Conservation (phyloP, 1,284 basidiomycete species). For the Flammula alnicola region DNA sequence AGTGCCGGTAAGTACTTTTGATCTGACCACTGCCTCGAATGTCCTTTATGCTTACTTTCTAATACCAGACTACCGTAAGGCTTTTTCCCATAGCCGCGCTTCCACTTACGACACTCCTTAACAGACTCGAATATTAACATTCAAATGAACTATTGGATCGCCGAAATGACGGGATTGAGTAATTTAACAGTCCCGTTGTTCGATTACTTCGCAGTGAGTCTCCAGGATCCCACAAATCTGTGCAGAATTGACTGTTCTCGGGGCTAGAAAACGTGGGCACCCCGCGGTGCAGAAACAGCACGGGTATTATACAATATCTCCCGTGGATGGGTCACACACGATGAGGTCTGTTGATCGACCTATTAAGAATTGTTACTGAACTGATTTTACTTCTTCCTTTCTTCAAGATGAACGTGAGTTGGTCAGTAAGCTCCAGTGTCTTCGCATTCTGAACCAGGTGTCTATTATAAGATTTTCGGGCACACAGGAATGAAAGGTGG, state of each 20-base stretch:
- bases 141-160: constrained; percentile 83
- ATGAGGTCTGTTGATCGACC: constrained; percentile 51
- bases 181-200: constrained; percentile 58
- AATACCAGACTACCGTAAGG: constrained; percentile 63
- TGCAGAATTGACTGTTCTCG: too few species aligned
- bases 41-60: background rate
- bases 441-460: constrained; percentile 38
- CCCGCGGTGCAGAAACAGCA: constrained; percentile 69
- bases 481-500: constrained; percentile 75
- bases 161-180: constrained; percentile 69
- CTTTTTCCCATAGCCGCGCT: background rate
- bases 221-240: constrained; percentile 2
- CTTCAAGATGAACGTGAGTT: constrained; percentile 59
- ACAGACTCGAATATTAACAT: constrained; percentile 77
- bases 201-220: constrained; percentile 66
- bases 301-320: constrained; percentile 70
- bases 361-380: background rate
- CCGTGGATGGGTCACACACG: constrained; percentile 72
- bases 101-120: background rate
- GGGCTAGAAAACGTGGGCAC: constrained; percentile 79
- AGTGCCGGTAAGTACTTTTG: constrained; percentile 52
- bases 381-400: background rate
- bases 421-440: background rate
- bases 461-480: constrained; percentile 65
- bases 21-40: background rate